Evolutionary conservation across 805 yeast genomes (phyloP), one percentile per base, ranked within the genome.

Genomic region (Phaffomyces antillensis): DNA sequence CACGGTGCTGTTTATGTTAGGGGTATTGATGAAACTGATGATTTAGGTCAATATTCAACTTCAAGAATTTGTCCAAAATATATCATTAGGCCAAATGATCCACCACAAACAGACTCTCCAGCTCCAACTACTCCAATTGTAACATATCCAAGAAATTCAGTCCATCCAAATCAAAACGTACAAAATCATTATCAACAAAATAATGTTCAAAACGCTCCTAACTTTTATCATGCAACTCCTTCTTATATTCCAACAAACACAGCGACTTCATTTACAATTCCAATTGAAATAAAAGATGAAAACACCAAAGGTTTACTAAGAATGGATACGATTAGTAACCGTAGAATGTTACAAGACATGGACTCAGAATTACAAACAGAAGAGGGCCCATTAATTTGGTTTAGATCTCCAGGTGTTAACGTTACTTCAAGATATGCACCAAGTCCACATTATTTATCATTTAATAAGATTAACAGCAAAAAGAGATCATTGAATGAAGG

Each of bases 1-100:
- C 79, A 86, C 32, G 99, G 99, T 26, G 93, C 86, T 28, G 96
- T 93, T 9, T 91, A 86, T 63, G 65, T 82, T 49, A 77, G 91
- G 49, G 85, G 86, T 1, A 77, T 81, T 33, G 79, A 81, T 52
- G 79, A 80, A 37, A 80, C 82, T 45, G 96, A 89, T 60, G 96
- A 91, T 58, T 74, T 85, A 45, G 95, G 89, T 46, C 88, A 83
- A 63, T 81, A 81, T 54, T 68, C 79, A 1, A 65, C 77, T n/a
- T 71, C 77, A 20, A 66, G 64, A 33, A 67, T 68, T 9, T 67
- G 70, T 46, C 74, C 73, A 26, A 65, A 68, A 46, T 67, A 70
- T 48, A 66, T 70, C 35, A 62, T 68, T 7, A 64, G 72, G 49
- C 75, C 75, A 5, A 68, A 68, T 32, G 74, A 67, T 39, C 65